Conservation (phyloP, 2,329 filamentous ascomycete species). For the Fusarium beomiforme region DNA sequence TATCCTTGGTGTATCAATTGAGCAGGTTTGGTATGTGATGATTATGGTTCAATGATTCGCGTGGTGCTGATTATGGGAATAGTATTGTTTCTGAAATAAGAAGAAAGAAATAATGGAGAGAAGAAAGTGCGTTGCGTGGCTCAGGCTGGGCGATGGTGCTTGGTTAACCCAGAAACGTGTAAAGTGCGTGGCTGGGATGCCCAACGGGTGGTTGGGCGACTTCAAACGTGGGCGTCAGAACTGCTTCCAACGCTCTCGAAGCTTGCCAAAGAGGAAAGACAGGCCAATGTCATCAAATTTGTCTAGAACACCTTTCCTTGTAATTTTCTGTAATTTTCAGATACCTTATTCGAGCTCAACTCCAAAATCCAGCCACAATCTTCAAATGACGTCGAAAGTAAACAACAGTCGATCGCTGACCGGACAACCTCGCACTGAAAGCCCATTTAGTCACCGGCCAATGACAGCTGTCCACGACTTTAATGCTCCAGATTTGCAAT, state of each 20-base stretch:
- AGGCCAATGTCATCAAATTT: neutral
- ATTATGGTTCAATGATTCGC: neutral
- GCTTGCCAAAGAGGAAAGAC: neutral
- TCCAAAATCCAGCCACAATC: neutral
- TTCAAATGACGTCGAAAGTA: constrained; percentile 48
- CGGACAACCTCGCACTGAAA: constrained; percentile 37
- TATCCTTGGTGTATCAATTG: neutral
- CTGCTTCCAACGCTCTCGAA: neutral
- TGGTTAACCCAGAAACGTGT: constrained; percentile 46
- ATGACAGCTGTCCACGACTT: constrained; percentile 30
- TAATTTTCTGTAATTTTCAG: fast-evolving
- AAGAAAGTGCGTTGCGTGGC: constrained; percentile 20
- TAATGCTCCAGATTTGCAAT: constrained; percentile 12
- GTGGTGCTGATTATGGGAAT: neutral
- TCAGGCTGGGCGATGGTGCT: constrained; percentile 25
- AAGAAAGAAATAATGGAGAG: constrained; percentile 1
- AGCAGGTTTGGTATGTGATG: neutral
- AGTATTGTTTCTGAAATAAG: neutral
- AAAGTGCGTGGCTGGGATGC: constrained; percentile 43
- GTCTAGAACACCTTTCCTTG: neutral
- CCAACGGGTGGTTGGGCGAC: constrained; percentile 34
- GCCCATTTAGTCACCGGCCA: constrained; percentile 17
- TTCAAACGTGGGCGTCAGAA: constrained; percentile 11
- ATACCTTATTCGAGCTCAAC: neutral
- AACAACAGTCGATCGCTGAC: constrained; percentile 37